These are phyloP conservation scores for Aureococcus anophagefferens DNA, from an alignment of 108 stramenopile species.

Conservation along the genomic window DNA sequence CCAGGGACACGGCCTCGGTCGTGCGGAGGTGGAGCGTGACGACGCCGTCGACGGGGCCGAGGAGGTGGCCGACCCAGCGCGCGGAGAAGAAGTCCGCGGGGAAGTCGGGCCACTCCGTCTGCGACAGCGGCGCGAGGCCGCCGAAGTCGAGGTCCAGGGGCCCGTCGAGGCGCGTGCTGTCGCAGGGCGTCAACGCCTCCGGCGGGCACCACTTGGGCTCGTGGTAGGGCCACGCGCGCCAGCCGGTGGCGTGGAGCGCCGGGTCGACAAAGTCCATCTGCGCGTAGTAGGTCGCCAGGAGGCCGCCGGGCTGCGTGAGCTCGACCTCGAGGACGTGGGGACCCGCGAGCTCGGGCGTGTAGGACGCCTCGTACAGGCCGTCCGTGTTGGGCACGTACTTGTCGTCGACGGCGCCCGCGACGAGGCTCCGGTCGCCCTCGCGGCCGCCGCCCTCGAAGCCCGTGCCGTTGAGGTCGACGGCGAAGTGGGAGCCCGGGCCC, in stretches of 20 bases:
- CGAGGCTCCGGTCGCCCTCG: constrained; percentile 3
- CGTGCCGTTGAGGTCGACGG: constrained; percentile 25
- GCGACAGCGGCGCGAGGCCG: constrained; percentile 36
- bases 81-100: constrained; percentile 62
- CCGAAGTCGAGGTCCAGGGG: constrained; percentile 56
- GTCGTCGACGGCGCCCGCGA: constrained; percentile 10
- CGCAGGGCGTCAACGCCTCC: constrained; percentile 32
- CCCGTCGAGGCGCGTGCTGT: constrained; percentile 51
- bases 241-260: constrained; percentile 41
- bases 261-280: constrained; percentile 56
- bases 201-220: constrained; percentile 32
- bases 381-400: constrained; percentile 35
- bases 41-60: constrained; percentile 27
- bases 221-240: constrained; percentile 30
- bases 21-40: constrained; percentile 37
- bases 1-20: constrained; percentile 34
- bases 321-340: constrained; percentile 33
- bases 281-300: constrained; percentile 56
- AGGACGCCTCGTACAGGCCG: constrained; percentile 46
- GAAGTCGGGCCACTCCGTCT: constrained; percentile 27
- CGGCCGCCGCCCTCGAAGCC: constrained; percentile 28
- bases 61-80: constrained; percentile 50
- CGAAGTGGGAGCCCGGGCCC: constrained; percentile 7
- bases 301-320: constrained; percentile 51
- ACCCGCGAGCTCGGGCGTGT: constrained; percentile 55